Base-by-base conservation (phyloP, 768 basidiomycete genomes). In the Auriscalpium microsporum region DNA sequence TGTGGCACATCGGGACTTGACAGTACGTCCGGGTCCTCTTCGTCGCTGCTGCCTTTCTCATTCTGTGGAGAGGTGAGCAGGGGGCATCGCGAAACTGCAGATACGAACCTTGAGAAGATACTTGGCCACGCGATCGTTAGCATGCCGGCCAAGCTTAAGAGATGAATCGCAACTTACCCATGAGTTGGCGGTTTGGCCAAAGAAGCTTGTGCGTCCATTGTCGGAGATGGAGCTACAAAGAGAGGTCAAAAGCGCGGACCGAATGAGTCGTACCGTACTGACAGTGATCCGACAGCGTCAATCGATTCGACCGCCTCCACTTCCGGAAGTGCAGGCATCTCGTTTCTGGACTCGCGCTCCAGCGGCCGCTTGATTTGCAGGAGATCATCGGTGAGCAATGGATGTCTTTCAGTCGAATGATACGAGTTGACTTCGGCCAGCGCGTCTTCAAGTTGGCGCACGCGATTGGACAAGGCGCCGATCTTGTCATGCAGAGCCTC, bases 401-500 rank as follows among this genome's bases (percentile, higher is more conserved):
- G 82, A 62, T 87, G 85, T 0, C 70, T 65, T 36, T 78, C 76
- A 48, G 60, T 65, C 1, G 79, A 80, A 58, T 74, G 72, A 42
- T 70, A 59, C 4, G 75, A 59, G 64, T 86, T 80, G 5, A 80
- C 74, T 47, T 78, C 71, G 3, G 73, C 68, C 10, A 87, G 75
- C 13, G 82, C 83, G 66, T 86, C 83, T 65, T 87, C 85, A n/a
- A 87, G 74, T 50, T 81, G 74, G 50, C 83, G 77, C 42, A 86
- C 81, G 46, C 85, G 80, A 56, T 68, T 81, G 14, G 82, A 74
- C 13, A 87, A 72, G 21, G 74, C 61, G 45, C 75, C 76, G 47
- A 86, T 86, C 68, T 84, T 86, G 56, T 84, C 83, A 58, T 86
- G 85, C 10, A 85, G 75, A 9, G 71, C 76, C 66, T 86, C 83